A percentile compares a stretch with the other conserved stretches of the same genome.
These are phyloP conservation scores for Trifolium dubium DNA, from an alignment of 306 rosid genomes.

Conservation along the genomic window DNA sequence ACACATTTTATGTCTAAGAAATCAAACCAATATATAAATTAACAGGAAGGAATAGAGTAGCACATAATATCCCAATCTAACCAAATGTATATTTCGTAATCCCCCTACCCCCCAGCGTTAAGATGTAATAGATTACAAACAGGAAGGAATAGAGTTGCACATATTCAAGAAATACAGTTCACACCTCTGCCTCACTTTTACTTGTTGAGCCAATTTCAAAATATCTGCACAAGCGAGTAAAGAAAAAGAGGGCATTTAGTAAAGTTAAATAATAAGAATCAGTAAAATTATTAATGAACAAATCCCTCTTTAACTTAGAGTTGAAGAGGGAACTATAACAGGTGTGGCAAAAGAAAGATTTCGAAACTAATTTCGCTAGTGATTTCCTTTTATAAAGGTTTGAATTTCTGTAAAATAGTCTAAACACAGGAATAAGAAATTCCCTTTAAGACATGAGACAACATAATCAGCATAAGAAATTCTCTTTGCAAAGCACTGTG, in stretches of 20 bases:
- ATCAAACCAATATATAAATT: slow-evolving; percentile 11
- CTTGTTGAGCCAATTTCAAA: slow-evolving; percentile 70
- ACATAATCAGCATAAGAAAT: slow-evolving; percentile 6
- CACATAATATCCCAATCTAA: too few relatives aligned
- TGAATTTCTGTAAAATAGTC: slow-evolving; percentile 2
- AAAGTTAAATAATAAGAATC: slow-evolving; percentile 16
- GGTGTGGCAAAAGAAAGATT: slow-evolving; percentile 18
- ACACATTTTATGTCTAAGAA: slow-evolving; percentile 8
- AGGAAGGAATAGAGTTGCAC: slow-evolving; percentile 15
- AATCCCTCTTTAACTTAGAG: too few relatives aligned
- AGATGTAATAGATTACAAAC: slow-evolving; percentile 1
- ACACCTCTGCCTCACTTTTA: slow-evolving; percentile 97
- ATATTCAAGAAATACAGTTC: slow-evolving; percentile 40
- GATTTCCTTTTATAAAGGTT: not conserved
- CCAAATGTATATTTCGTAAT: not conserved
- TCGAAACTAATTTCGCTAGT: slow-evolving; percentile 4
- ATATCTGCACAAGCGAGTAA: slow-evolving; percentile 66
- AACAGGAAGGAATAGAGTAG: too few relatives aligned
- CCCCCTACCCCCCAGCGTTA: not conserved
- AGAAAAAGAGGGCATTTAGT: slow-evolving; percentile 17
- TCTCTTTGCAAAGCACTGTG: slow-evolving; percentile 14
- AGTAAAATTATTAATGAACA: not conserved
- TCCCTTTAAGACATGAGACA: not conserved
- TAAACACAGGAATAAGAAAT: slow-evolving; percentile 18
- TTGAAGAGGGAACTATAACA: too few relatives aligned